Base-by-base conservation (phyloP, 371 early-diverging fungal genomes). In the Syncephalis fuscata region DNA sequence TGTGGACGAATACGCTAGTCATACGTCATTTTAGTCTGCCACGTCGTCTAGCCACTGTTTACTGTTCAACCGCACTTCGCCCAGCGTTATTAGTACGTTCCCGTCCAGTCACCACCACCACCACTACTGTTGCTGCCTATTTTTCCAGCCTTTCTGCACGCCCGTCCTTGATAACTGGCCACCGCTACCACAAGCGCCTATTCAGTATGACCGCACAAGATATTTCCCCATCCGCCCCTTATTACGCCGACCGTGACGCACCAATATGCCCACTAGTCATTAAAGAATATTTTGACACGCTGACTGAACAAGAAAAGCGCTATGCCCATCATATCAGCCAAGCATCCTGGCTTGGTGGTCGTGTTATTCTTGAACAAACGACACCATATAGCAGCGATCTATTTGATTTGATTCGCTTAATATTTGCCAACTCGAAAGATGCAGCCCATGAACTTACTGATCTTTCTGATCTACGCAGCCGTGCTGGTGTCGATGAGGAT, bases 261-360 rank as follows among this genome's bases (percentile, higher is more conserved):
- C 73, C 76, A 19, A 58, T 73, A 50, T 63, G 63, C 47, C 49
- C 56, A 2, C 61, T 78, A 10, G 71, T 72, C 43, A 71, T 63
- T 41, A 68, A 63, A 38, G 57, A 65, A 39, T 70, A 67, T 55
- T 76, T 76, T 55, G 68, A 71, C 0, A 45, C 67, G 2, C 62
- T 78, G 8, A 45, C 66, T 5, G 49, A 57, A 15, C 56, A 53
- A 10, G 70, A 78, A 53, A 66, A 74, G 53, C 53, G 60, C 17
- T 78, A 78, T 61, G 74, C 75, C n/a, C 73, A 76, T 48, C 64
- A 61, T 54, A 66, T 78, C 60, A 60, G 62, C n/a, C 64, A 63
- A 16, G 78, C 76, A 2, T 56, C 70, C 2, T 78, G 71, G 53
- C 71, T 58, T 16, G 78, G 76, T 20, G 56, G 68, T n/a, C 64